phyloP scores from a whole-genome alignment of 2,329 filamentous ascomycete species.

The Dothideomycetes sp. region DNA sequence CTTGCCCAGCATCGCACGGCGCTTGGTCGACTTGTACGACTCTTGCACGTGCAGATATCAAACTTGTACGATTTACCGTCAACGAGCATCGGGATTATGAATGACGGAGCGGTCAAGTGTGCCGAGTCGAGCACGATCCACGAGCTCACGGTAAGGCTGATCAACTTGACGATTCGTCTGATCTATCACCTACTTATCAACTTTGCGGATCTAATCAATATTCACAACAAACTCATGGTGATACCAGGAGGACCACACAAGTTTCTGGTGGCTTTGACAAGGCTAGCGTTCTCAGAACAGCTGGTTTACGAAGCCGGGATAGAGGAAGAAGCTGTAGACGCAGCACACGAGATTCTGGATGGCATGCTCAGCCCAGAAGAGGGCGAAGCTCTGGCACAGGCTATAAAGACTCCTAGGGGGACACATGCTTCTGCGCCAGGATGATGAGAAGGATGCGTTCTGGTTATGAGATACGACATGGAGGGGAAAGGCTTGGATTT shows the following conservation, averaged over 20 bases:
- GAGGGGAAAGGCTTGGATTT: too few species aligned
- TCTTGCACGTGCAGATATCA: constrained; percentile 64
- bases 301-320: constrained; percentile 68
- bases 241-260: constrained; percentile 69
- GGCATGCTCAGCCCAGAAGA: constrained; percentile 72
- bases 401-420: constrained; percentile 32
- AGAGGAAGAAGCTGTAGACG: constrained; percentile 66
- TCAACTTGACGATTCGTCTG: constrained; percentile 54
- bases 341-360: constrained; percentile 74
- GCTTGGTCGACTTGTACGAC: constrained; percentile 65
- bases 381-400: constrained; percentile 49
- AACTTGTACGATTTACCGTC: constrained; percentile 41
- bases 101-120: constrained; percentile 8
- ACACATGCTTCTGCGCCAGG: not conserved
- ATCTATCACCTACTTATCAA: constrained; percentile 47
- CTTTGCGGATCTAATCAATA: constrained; percentile 52
- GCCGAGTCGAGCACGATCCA: constrained; percentile 25
- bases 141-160: constrained; percentile 35
- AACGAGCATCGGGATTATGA: constrained; percentile 23
- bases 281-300: constrained; percentile 79
- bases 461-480: not conserved
- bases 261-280: constrained; percentile 68
- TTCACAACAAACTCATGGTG: constrained; percentile 61
- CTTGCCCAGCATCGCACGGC: constrained; percentile 60
- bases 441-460: not conserved